phyloP scores from a whole-genome alignment of 1,284 basidiomycete species.

The Sporisorium scitamineum region DNA sequence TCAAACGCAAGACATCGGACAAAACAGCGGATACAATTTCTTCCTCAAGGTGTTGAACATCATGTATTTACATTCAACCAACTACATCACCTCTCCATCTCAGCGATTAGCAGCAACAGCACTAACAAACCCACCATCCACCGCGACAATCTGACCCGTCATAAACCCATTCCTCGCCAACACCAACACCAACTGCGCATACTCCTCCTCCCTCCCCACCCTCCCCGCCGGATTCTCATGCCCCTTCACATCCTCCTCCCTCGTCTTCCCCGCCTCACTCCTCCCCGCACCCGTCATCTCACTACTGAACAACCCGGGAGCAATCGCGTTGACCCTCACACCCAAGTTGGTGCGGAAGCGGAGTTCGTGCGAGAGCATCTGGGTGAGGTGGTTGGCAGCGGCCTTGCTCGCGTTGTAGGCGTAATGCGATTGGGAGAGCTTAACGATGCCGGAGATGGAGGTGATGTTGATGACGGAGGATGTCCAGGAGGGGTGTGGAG shows the following conservation, averaged over 20 bases:
- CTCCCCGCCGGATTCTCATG: conserved; percentile 55
- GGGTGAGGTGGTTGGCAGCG: conserved; percentile 58
- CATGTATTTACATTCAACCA: too few relatives aligned
- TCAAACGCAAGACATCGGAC: too few relatives aligned
- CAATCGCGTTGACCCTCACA: conserved; percentile 58
- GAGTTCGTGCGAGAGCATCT: conserved; percentile 59
- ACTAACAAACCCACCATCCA: conserved; percentile 60
- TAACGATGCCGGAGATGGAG: conserved; percentile 51
- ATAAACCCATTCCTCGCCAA: conserved; percentile 53
- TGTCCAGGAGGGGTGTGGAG: conserved; percentile 14
- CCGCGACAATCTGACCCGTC: conserved; percentile 52
- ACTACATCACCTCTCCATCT: background rate
- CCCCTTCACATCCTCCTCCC: conserved; percentile 21
- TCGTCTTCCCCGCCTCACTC: conserved; percentile 30
- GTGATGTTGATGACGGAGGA: conserved; percentile 58
- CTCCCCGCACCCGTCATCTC: conserved; percentile 56
- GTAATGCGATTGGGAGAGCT: conserved; percentile 49
- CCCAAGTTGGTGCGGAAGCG: conserved; percentile 33
- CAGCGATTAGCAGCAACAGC: conserved; percentile 42
- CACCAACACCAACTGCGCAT: conserved; percentile 52
- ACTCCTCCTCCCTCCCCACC: conserved; percentile 50
- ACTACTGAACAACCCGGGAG: conserved; percentile 54
- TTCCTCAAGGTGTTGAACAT: background rate
- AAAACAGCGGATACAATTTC: too few relatives aligned
- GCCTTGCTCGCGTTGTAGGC: conserved; percentile 63